phyloP scores from a whole-genome alignment of 2,329 filamentous ascomycete species.

The Aspergillus luchuensis region DNA sequence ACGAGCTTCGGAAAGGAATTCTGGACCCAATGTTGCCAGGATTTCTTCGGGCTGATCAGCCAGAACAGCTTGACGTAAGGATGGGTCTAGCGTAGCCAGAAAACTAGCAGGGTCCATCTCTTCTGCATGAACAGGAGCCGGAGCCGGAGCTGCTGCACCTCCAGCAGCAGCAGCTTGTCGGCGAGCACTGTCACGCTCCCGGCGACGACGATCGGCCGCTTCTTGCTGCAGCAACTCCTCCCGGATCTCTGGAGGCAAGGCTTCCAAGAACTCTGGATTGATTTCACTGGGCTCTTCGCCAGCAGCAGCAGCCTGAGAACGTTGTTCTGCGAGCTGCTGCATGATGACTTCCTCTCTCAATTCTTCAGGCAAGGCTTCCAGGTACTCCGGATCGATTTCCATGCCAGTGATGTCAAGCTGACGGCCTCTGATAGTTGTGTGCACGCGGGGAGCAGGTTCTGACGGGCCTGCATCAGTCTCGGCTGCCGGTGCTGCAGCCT shows the following conservation, averaged over 20 bases:
- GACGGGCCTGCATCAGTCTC: constrained; percentile 50
- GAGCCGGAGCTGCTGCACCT: constrained; percentile 46
- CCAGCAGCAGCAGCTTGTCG: constrained; percentile 60
- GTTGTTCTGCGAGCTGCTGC: constrained; percentile 79
- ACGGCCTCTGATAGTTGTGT: constrained; percentile 80
- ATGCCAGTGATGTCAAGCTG: constrained; percentile 91
- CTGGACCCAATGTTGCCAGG: constrained; percentile 78
- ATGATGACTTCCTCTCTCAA: constrained; percentile 95
- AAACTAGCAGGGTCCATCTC: constrained; percentile 96
- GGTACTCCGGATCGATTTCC: constrained; percentile 90
- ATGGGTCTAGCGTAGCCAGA: constrained; percentile 82
- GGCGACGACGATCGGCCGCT: constrained; percentile 80
- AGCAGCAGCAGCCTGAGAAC: constrained; percentile 71
- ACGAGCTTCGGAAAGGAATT: constrained; percentile 83
- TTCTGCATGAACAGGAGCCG: constrained; percentile 58
- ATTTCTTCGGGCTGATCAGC: constrained; percentile 90
- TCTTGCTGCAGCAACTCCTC: constrained; percentile 90
- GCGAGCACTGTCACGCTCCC: constrained; percentile 79
- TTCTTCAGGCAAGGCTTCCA: constrained; percentile 96
- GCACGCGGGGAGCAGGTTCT: constrained; percentile 63
- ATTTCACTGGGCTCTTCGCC: constrained; percentile 68
- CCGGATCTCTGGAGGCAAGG: constrained; percentile 85
- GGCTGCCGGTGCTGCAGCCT: constrained; percentile 35
- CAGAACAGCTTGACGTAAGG: constrained; percentile 80
- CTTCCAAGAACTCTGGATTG: constrained; percentile 90